Base-by-base conservation (phyloP, 2,329 filamentous ascomycete genomes). In the Parasarocladium wereldwijsianum region DNA sequence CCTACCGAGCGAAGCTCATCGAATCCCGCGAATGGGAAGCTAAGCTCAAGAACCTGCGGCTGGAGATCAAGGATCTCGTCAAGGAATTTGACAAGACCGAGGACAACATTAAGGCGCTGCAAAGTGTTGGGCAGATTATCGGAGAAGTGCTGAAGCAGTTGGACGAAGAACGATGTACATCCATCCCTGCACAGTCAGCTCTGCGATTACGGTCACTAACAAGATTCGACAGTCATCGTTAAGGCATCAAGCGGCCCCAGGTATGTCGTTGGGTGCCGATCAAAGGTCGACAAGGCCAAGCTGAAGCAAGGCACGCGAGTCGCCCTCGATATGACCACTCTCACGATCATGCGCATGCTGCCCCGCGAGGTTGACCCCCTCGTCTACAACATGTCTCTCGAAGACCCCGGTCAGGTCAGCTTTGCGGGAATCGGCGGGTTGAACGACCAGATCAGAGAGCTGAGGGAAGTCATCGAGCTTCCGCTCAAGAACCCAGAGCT, bases 331-430 rank as follows among this genome's bases (percentile, higher is more conserved):
- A 98, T 98, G 90, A 98, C 90, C 30, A 98, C 90, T 13, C 79
- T 98, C 43, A 98, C 90, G 36, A 98, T 98, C 58, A 98, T 98
- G 90, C 83, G 90, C 49, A 98, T 98, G 90, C 69, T 98, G 26
- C 92, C 90, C 36, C 80, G 90, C 54, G 90, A 98, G 64, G 92
- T 98, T 51, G 90, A 98, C 51, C 90, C 90, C 13, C 68, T 98
- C 42, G 90, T 98, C 43, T 98, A 98, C 71, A 98, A 98, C 66
- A 98, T 98, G 90, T 98, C 90, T 13, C 60, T 98, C 44, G 90
- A 98, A 56, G 90, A 98, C 52, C 90, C 90, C 1, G 90, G 90
- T 5, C 87, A 96, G 56, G 79, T 98, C 56, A 94, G 83, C 64
- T 98, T 98, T 57, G 87, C 79, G 23, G 90, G 92, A 45, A 98